Conservation (phyloP, 305 asterid genomes). For the Coffea humblotiana region DNA sequence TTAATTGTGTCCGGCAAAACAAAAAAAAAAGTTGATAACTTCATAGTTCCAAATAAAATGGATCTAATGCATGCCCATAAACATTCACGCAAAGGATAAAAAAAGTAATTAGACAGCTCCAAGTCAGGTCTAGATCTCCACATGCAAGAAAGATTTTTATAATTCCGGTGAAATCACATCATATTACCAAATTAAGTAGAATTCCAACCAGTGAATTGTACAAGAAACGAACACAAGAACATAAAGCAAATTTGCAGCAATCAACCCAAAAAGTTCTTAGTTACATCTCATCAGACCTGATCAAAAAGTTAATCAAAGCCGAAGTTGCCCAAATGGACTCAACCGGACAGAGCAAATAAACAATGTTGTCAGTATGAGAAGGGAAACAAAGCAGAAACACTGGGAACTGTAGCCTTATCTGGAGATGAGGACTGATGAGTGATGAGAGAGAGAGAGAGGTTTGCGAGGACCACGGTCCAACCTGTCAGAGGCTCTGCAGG, state of each 20-base stretch:
- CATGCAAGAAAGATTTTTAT: not conserved
- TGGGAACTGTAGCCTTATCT: slow-evolving; percentile 41
- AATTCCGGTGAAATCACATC: not conserved
- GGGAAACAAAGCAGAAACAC: slow-evolving; percentile 19
- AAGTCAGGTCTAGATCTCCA: not conserved
- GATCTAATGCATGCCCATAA: not conserved
- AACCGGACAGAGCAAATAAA: slow-evolving; percentile 8
- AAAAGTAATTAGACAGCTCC: not conserved
- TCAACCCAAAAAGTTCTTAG: not conserved
- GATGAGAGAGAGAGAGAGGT: not conserved
- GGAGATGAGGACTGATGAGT: slow-evolving; percentile 38
- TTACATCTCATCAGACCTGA: not conserved
- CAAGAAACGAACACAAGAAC: not conserved
- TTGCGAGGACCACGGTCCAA: slow-evolving; percentile 54
- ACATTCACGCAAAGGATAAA: not conserved
- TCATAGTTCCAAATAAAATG: not conserved
- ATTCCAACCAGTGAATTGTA: not conserved
- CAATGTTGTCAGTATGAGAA: slow-evolving; percentile 14
- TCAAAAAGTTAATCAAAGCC: slow-evolving; percentile 4
- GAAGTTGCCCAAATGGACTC: slow-evolving; percentile 12
- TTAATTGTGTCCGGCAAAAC: no score
- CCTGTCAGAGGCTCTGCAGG: slow-evolving; percentile 47
- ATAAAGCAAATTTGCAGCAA: not conserved
- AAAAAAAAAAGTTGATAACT: no score
- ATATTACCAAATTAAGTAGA: not conserved